Evolutionary conservation across 805 yeast species (phyloP), one percentile per base, ranked within the genome.

Genomic region (Scheffersomyces amazonensis): DNA sequence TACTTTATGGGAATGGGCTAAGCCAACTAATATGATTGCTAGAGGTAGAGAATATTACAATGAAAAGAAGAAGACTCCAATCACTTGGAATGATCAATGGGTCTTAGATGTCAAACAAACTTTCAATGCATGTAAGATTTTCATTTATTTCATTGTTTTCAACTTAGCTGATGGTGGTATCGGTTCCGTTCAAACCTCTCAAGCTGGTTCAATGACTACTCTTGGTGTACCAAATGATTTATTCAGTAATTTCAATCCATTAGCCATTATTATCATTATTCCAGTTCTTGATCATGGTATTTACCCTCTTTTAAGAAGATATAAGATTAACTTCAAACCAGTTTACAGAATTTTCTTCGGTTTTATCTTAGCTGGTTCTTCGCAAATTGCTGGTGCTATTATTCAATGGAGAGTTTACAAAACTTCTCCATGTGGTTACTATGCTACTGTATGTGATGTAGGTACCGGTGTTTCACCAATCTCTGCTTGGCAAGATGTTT

Each of bases 221-320:
- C 58, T 71, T 20, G 77, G 78, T 34, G 77, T 76, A 47, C 80
- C 80, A 42, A 76, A 76, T 49, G 81, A 76, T 62, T 66, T 76
- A 48, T 72, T 75, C 60, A 68, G 62, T 45, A 75, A 74, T 50
- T 74, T 76, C 60, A 76, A 76, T 48, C 79, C 78, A 32, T 62
- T 76, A 42, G 69, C 80, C 15, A 76, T 76, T 48, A 73, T 76
- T 44, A 62, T 75, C 35, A 58, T 72, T 41, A 66, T 76, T 40
- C 81, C 81, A 42, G 59, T 76, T 34, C 61, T 75, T 49, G 78
- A 76, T 49, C 58, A 66, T 43, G 36, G 56, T 16, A 27, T 76
- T n/a, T 76, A 76, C 48, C 81, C 81, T 41, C 23, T 57, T 3
- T 54, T 75, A 35, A 64, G 78, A 53, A 70, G 56, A 50, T 41